Conservation (phyloP, 192 early-diverging fungal genomes). For the Podila epigama region DNA sequence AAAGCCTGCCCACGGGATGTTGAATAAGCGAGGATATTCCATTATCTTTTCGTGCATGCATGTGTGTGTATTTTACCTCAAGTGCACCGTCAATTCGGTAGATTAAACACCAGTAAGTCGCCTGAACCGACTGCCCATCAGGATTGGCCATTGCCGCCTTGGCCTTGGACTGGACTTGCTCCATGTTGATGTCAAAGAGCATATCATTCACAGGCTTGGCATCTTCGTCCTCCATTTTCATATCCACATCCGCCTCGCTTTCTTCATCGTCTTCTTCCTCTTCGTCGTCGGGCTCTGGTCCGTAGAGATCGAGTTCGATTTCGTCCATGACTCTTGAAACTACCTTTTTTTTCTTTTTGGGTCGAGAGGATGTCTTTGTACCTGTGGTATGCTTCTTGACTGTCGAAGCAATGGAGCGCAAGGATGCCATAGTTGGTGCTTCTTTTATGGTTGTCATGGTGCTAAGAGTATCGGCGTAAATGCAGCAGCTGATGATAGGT, state of each 20-base stretch:
- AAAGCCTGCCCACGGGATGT: no score
- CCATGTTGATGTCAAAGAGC: conserved; percentile 37
- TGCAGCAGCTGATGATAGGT: conserved; percentile 42
- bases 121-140: conserved; percentile 37
- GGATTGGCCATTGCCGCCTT: conserved; percentile 38
- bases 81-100: conserved; percentile 70
- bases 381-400: not conserved
- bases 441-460: conserved; percentile 33
- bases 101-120: conserved; percentile 70
- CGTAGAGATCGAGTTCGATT: conserved; percentile 45
- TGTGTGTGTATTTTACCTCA: conserved; percentile 56
- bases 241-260: conserved; percentile 63
- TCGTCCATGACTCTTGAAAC: conserved; percentile 22
- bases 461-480: conserved; percentile 30
- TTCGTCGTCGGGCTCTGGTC: conserved; percentile 33
- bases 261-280: conserved; percentile 57
- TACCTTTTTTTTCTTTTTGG: conserved; percentile 32
- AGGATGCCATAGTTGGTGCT: conserved; percentile 39
- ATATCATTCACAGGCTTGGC: conserved; percentile 37
- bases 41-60: no score
- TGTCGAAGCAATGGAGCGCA: conserved; percentile 11
- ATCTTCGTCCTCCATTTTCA: conserved; percentile 9
- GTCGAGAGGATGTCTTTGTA: not conserved
- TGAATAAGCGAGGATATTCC: no score
- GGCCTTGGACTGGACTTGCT: conserved; percentile 22